Evolutionary conservation across 2,329 filamentous ascomycete species (phyloP).

Genomic region (Arthrinium phaeospermum): DNA sequence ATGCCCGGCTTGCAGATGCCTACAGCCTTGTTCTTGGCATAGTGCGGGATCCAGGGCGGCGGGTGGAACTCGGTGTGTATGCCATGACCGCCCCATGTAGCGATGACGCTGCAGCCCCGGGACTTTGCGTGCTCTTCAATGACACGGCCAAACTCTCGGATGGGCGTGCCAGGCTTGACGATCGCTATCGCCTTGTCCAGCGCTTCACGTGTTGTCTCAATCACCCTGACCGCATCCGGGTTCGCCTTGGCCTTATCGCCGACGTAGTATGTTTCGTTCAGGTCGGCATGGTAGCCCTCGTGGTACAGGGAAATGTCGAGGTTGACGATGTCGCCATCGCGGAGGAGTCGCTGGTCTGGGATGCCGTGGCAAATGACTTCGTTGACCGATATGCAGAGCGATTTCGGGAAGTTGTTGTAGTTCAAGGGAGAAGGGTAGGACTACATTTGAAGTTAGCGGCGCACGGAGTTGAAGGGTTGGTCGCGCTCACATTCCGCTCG

Average conservation of each 20-base stretch:
- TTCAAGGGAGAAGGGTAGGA: constrained; percentile 92
- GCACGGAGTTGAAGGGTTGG: not conserved
- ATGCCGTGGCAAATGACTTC: constrained; percentile 98
- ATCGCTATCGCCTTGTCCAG: constrained; percentile 85
- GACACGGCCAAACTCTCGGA: constrained; percentile 87
- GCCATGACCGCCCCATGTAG: constrained; percentile 92
- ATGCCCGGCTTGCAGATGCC: constrained; percentile 91
- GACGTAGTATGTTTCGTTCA: constrained; percentile 98
- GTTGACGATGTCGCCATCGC: constrained; percentile 94
- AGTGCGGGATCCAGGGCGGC: constrained; percentile 91
- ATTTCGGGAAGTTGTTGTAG: constrained; percentile 95
- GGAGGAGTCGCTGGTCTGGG: constrained; percentile 81
- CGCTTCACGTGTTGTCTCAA: constrained; percentile 88
- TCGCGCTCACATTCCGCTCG: constrained; percentile 69
- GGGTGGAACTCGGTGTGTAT: constrained; percentile 92
- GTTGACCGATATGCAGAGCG: constrained; percentile 91
- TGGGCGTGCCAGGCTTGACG: constrained; percentile 88
- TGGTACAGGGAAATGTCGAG: constrained; percentile 94
- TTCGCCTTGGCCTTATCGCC: constrained; percentile 82
- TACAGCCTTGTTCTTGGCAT: constrained; percentile 95
- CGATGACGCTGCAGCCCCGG: constrained; percentile 82
- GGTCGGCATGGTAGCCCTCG: constrained; percentile 88
- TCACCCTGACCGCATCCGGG: constrained; percentile 82
- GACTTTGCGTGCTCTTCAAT: constrained; percentile 92
- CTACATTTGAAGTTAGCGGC: constrained; percentile 48